Base-by-base conservation (phyloP, 1,284 basidiomycete genomes). In the Cutaneotrichosporon mucoides region DNA sequence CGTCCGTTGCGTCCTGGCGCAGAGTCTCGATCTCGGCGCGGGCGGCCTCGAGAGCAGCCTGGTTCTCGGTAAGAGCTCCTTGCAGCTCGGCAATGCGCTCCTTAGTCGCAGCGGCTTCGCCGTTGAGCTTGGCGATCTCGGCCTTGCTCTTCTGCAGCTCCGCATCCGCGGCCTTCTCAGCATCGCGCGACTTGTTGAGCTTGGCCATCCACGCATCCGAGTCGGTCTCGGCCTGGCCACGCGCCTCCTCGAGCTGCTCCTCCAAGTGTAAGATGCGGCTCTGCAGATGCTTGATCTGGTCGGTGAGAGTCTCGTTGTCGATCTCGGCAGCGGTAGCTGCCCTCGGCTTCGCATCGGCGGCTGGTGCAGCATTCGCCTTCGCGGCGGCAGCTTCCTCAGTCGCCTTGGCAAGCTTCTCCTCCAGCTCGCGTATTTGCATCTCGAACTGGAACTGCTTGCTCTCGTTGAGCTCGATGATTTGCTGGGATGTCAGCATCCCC, bases 391-490 rank as follows among this genome's bases (percentile, higher is more conserved):
- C 36, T 40, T 57, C 57, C 11, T 61, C 61, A 46, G 43, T 59
- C 5, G 61, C 63, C 48, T 62, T 63, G 16, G 53, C 33, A 7
- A 73, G 61, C 55, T 70, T 68, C 36, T 75, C 72, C 72, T 99
- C 87, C 9, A 91, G 80, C 4, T 81, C 76, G 10, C 84, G 80
- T 52, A 90, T 79, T 38, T 82, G 81, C 56, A 86, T 84, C 71
- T 93, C 89, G 61, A 89, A 81, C 65, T 92, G 89, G 70, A 91
- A 91, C 53, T 88, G 84, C 65, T 84, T 83, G 24, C 81, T 80
- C 79, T 98, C 93, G 71, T 96, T 96, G 40, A 95, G 81, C 40
- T 89, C 89, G 65, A 93, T 92, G 1, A 90, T 92, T 84, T 92
- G 89, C 88, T 92, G 24, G 68, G 57, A 33, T 37, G 55, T 64